Conservation (phyloP, 2,329 filamentous ascomycete species). For the Alternaria brassicicola region DNA sequence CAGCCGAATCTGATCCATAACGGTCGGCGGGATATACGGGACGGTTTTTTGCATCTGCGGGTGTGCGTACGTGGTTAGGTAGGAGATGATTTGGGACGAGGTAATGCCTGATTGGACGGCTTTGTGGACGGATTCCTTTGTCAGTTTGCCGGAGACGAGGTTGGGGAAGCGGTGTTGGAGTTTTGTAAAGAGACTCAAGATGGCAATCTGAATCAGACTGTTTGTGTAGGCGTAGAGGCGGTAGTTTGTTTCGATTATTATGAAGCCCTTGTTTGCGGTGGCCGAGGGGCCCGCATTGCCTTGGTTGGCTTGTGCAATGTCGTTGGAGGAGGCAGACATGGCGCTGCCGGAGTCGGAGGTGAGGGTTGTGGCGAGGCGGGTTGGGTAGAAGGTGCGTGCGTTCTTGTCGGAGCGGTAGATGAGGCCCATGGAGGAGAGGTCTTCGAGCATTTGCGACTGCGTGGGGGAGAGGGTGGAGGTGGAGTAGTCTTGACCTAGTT, state of each 20-base stretch:
- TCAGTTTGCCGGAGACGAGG: constrained; percentile 89
- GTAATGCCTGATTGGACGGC: constrained; percentile 93
- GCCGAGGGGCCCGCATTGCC: constrained; percentile 21
- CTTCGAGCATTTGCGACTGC: constrained; percentile 86
- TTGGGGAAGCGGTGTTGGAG: constrained; percentile 92
- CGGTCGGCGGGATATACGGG: constrained; percentile 87
- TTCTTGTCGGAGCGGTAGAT: constrained; percentile 67
- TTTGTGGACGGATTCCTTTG: constrained; percentile 82
- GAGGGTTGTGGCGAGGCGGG: constrained; percentile 89
- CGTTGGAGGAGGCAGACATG: constrained; percentile 57
- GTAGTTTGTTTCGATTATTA: constrained; percentile 98
- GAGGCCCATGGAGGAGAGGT: constrained; percentile 89
- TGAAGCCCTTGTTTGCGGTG: constrained; percentile 70
- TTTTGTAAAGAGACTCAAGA: constrained; percentile 86
- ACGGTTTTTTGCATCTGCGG: constrained; percentile 83
- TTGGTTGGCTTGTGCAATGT: constrained; percentile 53
- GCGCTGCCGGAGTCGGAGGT: constrained; percentile 71
- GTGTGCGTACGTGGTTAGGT: constrained; percentile 90
- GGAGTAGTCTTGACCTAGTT: constrained; percentile 89
- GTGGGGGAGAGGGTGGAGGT: constrained; percentile 81
- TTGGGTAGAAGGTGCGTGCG: constrained; percentile 76
- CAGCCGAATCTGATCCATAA: constrained; percentile 94
- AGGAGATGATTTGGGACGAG: constrained; percentile 91
- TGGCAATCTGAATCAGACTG: constrained; percentile 90
- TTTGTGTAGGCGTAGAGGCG: constrained; percentile 96